phyloP scores from a whole-genome alignment of 805 yeast genomes.

The Komagataella pastoris region DNA sequence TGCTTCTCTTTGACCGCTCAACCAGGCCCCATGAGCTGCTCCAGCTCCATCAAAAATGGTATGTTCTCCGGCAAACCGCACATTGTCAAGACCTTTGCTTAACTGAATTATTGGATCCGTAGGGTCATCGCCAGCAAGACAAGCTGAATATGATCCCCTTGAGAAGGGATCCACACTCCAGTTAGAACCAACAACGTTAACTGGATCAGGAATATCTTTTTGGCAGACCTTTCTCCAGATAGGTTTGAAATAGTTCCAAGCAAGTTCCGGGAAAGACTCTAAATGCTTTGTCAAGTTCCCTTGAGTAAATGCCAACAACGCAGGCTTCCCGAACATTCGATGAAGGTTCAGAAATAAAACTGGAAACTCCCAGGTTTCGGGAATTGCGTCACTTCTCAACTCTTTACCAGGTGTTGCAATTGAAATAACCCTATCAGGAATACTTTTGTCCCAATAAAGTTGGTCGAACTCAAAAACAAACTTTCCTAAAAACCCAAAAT shows the following conservation, averaged over 20 bases:
- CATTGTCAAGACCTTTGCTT: slow-evolving; percentile 38
- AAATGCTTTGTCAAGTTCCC: slow-evolving; percentile 57
- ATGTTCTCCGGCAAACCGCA: slow-evolving; percentile 89
- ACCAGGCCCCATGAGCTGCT: slow-evolving; percentile 86
- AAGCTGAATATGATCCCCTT: slow-evolving; percentile 73
- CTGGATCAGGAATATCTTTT: slow-evolving; percentile 18
- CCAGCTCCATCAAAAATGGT: slow-evolving; percentile 81
- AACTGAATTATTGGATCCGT: slow-evolving; percentile 47
- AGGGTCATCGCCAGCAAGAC: slow-evolving; percentile 59
- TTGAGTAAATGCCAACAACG: slow-evolving; percentile 56
- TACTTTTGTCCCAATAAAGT: slow-evolving; percentile 40
- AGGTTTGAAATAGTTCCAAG: slow-evolving; percentile 50
- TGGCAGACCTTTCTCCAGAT: slow-evolving; percentile 18
- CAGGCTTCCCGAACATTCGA: slow-evolving; percentile 31
- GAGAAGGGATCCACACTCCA: slow-evolving; percentile 79
- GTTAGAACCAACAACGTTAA: slow-evolving; percentile 34
- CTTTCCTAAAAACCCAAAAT: slow-evolving; percentile 63
- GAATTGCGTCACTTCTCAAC: slow-evolving; percentile 7
- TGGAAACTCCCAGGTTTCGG: slow-evolving; percentile 45
- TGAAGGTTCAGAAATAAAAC: slow-evolving; percentile 46
- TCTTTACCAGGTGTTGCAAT: slow-evolving; percentile 22
- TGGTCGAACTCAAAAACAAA: slow-evolving; percentile 53
- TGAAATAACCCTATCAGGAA: slow-evolving; percentile 34
- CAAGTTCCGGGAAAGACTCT: slow-evolving; percentile 32
- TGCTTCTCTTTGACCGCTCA: slow-evolving; percentile 42